Evolutionary conservation across 805 yeast genomes (phyloP).

Genomic region (Candida andamanensis): DNA sequence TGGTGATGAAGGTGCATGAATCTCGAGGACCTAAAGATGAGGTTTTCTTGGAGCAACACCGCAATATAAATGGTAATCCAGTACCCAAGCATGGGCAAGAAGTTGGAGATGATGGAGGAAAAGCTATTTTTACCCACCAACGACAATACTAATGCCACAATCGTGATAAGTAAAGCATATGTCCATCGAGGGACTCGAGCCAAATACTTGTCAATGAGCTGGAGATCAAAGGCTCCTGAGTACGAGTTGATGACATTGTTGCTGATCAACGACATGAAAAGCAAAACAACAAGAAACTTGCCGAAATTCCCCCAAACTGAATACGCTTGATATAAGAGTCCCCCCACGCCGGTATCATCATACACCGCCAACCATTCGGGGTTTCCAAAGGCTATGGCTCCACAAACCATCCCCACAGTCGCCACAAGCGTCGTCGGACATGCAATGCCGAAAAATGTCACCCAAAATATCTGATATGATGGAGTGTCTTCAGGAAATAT

Average conservation of each 20-base stretch:
- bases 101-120: constrained; percentile 31
- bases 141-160: constrained; percentile 26
- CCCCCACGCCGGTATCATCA: constrained; percentile 26
- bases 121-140: constrained; percentile 29
- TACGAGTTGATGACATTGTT: constrained; percentile 35
- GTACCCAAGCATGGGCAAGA: constrained; percentile 38
- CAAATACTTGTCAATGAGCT: constrained; percentile 22
- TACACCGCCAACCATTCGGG: constrained; percentile 30
- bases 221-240: constrained; percentile 31
- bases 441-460: constrained; percentile 25
- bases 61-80: constrained; percentile 37
- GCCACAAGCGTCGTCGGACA: constrained; percentile 33
- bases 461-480: constrained; percentile 18
- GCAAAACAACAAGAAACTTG: constrained; percentile 24
- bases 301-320: constrained; percentile 35
- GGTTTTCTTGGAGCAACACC: constrained; percentile 31
- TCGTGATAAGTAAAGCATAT: constrained; percentile 31
- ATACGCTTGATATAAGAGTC: constrained; percentile 25
- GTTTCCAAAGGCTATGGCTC: constrained; percentile 27
- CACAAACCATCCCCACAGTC: constrained; percentile 24
- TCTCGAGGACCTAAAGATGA: constrained; percentile 22
- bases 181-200: constrained; percentile 33
- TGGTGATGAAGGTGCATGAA: constrained; percentile 20
- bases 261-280: constrained; percentile 29
- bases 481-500: constrained; percentile 27